phyloP scores from a whole-genome alignment of 2,329 filamentous ascomycete species.

The Didymella pomorum region DNA sequence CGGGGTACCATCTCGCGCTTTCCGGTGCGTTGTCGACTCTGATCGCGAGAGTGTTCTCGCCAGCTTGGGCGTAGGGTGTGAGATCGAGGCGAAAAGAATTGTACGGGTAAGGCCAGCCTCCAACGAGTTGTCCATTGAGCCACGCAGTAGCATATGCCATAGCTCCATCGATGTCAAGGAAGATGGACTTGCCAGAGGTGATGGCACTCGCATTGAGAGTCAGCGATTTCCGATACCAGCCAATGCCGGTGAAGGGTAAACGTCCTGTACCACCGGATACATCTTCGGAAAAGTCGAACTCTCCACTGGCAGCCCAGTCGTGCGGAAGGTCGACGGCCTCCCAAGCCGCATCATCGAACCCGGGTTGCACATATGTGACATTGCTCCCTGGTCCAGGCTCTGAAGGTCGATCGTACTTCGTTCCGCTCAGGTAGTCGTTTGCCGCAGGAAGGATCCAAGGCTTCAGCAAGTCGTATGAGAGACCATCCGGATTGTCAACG shows the following conservation, averaged over 20 bases:
- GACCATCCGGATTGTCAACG: conserved; percentile 48
- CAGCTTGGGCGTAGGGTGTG: conserved; percentile 52
- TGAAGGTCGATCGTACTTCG: conserved; percentile 45
- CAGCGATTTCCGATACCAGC: conserved; percentile 61
- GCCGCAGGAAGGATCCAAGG: conserved; percentile 55
- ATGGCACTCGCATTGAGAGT: conserved; percentile 31
- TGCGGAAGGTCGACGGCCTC: conserved; percentile 56
- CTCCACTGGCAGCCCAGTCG: conserved; percentile 60
- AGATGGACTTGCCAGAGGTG: conserved; percentile 53
- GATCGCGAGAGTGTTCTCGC: conserved; percentile 59
- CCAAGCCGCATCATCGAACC: conserved; percentile 55
- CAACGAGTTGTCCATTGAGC: conserved; percentile 60
- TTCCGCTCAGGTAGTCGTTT: conserved; percentile 53
- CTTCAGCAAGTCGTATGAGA: conserved; percentile 52
- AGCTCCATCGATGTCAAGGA: conserved; percentile 60
- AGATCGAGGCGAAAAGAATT: conserved; percentile 62
- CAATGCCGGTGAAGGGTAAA: conserved; percentile 62
- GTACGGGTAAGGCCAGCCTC: conserved; percentile 63
- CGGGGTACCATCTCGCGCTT: conserved; percentile 64
- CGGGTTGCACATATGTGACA: conserved; percentile 44
- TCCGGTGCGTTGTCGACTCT: conserved; percentile 60
- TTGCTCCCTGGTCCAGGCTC: conserved; percentile 39
- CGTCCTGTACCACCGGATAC: conserved; percentile 55
- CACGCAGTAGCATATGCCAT: conserved; percentile 63
- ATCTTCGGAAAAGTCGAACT: conserved; percentile 49